These are phyloP conservation scores for Cyberlindnera subsufficiens DNA, from an alignment of 805 yeast species.

Conservation along the genomic window DNA sequence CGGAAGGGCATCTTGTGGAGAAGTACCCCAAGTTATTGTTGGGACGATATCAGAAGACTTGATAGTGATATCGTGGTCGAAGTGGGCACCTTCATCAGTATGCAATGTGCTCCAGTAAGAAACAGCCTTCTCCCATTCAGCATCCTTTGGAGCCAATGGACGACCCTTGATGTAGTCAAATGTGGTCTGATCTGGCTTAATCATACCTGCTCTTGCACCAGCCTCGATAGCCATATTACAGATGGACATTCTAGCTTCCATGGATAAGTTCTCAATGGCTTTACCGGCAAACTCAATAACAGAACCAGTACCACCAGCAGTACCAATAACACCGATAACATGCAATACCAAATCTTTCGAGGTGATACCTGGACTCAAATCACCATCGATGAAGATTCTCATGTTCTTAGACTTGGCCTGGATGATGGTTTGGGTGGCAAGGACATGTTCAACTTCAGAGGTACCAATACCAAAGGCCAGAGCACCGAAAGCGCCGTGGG, in stretches of 20 bases:
- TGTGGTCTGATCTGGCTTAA: constrained; percentile 88
- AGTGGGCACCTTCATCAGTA: constrained; percentile 85
- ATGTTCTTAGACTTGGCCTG: constrained; percentile 95
- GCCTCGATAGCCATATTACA: constrained; percentile 99
- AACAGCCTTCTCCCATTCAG: constrained; percentile 92
- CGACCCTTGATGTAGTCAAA: constrained; percentile 87
- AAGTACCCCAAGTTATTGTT: constrained; percentile 98
- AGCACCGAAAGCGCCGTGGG: constrained; percentile 98
- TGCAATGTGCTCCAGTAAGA: constrained; percentile 84
- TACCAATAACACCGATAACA: constrained; percentile 94
- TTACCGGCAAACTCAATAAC: constrained; percentile 97
- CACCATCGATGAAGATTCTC: constrained; percentile 84
- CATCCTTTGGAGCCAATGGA: constrained; percentile 92
- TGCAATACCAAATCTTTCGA: constrained; percentile 94
- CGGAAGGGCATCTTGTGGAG: constrained; percentile 98
- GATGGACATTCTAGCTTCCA: constrained; percentile 99
- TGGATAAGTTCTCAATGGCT: constrained; percentile 82
- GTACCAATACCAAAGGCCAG: constrained; percentile 99
- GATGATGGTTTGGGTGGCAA: constrained; percentile 94
- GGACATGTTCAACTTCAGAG: constrained; percentile 96
- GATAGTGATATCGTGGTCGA: constrained; percentile 78
- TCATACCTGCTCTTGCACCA: constrained; percentile 99
- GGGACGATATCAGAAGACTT: constrained; percentile 85
- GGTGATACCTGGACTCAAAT: constrained; percentile 81
- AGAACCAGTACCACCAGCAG: constrained; percentile 98